Conservation (phyloP, 768 basidiomycete genomes). For the Termitomyces sp. region DNA sequence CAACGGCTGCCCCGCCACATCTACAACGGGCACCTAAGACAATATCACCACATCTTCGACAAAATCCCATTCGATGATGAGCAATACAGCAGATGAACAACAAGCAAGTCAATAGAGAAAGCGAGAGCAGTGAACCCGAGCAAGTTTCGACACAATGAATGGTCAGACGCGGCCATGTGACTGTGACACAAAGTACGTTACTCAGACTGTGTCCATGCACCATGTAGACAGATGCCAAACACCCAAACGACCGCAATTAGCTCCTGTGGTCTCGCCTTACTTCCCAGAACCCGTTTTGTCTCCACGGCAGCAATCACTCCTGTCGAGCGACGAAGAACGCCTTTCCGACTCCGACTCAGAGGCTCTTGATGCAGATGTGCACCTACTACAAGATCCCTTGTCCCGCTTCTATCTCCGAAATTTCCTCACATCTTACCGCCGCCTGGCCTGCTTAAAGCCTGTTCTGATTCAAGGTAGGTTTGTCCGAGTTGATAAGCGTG, state of each 20-base stretch:
- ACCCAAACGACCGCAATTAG: neutral
- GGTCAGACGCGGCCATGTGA: conserved; percentile 17
- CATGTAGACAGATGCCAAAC: neutral
- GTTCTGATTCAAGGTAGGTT: conserved; percentile 34
- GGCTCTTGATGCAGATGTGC: neutral
- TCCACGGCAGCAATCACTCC: too few relatives aligned
- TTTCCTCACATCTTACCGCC: conserved; percentile 18
- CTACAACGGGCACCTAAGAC: conserved; percentile 66
- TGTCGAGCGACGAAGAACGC: neutral
- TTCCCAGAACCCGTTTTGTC: neutral
- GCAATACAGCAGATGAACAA: conserved; percentile 4
- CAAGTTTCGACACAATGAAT: neutral
- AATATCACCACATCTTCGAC: conserved; percentile 82
- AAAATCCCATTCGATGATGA: conserved; percentile 62
- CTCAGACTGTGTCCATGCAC: neutral
- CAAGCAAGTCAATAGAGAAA: conserved; percentile 5
- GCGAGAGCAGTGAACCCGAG: neutral
- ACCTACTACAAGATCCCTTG: conserved; percentile 17
- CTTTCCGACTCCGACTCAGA: neutral
- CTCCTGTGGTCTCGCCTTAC: conserved; percentile 6
- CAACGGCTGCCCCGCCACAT: conserved; percentile 77
- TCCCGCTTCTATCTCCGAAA: conserved; percentile 22
- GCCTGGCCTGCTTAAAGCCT: conserved; percentile 26
- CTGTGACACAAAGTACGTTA: neutral
- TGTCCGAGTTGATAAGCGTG: neutral